phyloP scores from a whole-genome alignment of 441 rosid species.

The Rhodomyrtus psidioides region DNA sequence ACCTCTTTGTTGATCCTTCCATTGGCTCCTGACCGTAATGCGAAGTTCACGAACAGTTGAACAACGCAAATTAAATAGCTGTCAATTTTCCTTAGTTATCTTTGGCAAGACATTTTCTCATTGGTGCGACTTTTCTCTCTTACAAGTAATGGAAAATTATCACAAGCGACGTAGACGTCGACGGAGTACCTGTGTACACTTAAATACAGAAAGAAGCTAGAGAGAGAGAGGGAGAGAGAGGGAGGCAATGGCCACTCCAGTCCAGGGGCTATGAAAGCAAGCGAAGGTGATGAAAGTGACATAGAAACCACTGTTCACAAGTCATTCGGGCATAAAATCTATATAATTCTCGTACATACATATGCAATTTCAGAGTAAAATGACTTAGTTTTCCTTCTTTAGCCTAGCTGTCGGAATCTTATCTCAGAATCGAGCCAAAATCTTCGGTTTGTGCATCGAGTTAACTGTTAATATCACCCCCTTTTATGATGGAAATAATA shows the following conservation, averaged over 20 bases:
- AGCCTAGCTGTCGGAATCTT: neutral
- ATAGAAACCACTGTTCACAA: neutral
- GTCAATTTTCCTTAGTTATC: neutral
- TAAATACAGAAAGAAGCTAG: too few species aligned
- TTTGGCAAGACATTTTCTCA: neutral
- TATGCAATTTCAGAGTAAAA: neutral
- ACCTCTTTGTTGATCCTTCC: neutral
- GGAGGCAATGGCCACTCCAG: too few species aligned
- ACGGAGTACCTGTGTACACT: too few species aligned
- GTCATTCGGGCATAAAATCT: too few species aligned
- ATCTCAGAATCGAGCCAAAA: too few species aligned
- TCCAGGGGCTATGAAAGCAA: neutral
- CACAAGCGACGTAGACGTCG: neutral
- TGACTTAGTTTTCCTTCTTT: neutral
- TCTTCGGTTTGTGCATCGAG: neutral
- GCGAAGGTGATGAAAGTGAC: neutral
- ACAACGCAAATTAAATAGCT: neutral
- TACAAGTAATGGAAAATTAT: neutral
- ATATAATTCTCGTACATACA: neutral
- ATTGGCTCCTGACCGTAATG: neutral
- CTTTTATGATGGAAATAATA: neutral
- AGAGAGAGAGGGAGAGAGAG: too few species aligned
- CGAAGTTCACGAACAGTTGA: neutral
- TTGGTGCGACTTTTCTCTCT: neutral
- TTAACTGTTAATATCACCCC: neutral